Base-by-base conservation (phyloP, 139 green algal species). In the Chlamydomonas sp. region DNA sequence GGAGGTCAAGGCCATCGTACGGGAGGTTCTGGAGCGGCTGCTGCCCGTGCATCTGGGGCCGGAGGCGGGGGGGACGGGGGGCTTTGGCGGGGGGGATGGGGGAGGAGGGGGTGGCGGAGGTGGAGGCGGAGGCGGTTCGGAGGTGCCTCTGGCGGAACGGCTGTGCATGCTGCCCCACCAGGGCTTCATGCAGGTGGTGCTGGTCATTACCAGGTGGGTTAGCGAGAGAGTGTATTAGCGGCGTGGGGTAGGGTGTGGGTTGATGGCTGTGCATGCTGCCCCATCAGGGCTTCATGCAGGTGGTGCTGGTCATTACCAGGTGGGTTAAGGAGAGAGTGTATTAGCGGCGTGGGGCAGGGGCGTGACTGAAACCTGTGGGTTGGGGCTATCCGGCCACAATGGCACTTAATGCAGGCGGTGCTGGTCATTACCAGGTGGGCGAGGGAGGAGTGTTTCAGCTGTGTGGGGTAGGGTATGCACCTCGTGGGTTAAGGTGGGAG, bases 161-260 rank as follows among this genome's bases (percentile, higher is more conserved):
- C 18, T 5, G 67, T 2, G 14, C 20, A 5, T 60, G 16, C 59
- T 1, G 58, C 18, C 8, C 62, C 49, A 93, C 31, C 77, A 90
- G 9, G 90, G 87, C 49, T 96, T 96, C 88, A 89, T 94, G 89
- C 91, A 91, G 91, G 80, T 96, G 84, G 89, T 96, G 71, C 85
- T 89, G 68, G 92, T 90, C 77, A 89, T 77, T 4, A 82, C 49
- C 84, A 88, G 84, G 84, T 88, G 57, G 2, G 84, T 6, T 4
- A 63, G 18, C 20, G 75, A 57, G 6, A 6, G 57, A 20, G 75
- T 49, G 57, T 9, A 57, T 8, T 68, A 60, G 16, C 9, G 73
- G n/a, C 3, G 73, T 6, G 73, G n/a, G 73, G n/a, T n/a, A 6
- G 12, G 73, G 73, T 49, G 31, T 49, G 31, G 31, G 31, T 49